These are phyloP conservation scores for Cladorrhinum sp. DNA, from an alignment of 2,329 filamentous ascomycete species.

Conservation along the genomic window DNA sequence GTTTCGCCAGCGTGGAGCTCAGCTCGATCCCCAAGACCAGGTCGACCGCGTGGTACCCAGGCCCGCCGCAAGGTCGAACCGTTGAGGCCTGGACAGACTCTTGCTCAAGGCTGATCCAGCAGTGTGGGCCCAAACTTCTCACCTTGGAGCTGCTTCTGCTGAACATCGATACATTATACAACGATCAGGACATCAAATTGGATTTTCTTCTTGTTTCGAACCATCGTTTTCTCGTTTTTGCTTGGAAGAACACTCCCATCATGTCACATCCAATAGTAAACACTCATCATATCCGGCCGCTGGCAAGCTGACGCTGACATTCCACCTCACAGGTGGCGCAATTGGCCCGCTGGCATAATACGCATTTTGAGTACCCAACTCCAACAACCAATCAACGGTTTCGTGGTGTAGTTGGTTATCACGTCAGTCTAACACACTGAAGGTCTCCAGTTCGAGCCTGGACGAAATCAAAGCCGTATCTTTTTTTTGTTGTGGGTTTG, in stretches of 20 bases:
- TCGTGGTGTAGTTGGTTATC: slow-evolving; percentile 44
- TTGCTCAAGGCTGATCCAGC: slow-evolving; percentile 14
- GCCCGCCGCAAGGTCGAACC: slow-evolving; percentile 13
- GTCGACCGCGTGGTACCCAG: slow-evolving; percentile 14
- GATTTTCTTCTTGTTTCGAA: no score
- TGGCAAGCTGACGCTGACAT: no score
- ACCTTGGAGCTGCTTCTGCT: not conserved
- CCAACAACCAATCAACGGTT: slow-evolving; percentile 5
- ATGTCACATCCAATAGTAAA: no score
- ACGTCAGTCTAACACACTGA: slow-evolving; percentile 46
- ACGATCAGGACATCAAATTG: no score
- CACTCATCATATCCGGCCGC: no score
- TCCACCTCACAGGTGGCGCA: no score
- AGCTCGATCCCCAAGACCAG: slow-evolving; percentile 10
- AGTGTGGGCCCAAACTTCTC: not conserved
- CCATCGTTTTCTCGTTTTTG: no score
- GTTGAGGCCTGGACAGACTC: slow-evolving; percentile 9
- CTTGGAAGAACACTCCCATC: no score
- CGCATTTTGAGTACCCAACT: slow-evolving; percentile 5
- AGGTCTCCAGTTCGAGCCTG: slow-evolving; percentile 33
- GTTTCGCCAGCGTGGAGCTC: slow-evolving; percentile 14
- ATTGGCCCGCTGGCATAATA: no score
- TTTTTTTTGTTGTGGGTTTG: not conserved
- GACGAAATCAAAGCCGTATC: slow-evolving; percentile 20
- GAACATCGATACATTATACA: no score